Evolutionary conservation across 495 filamentous ascomycete species (phyloP).

Genomic region (Aspergillus bridgeri): DNA sequence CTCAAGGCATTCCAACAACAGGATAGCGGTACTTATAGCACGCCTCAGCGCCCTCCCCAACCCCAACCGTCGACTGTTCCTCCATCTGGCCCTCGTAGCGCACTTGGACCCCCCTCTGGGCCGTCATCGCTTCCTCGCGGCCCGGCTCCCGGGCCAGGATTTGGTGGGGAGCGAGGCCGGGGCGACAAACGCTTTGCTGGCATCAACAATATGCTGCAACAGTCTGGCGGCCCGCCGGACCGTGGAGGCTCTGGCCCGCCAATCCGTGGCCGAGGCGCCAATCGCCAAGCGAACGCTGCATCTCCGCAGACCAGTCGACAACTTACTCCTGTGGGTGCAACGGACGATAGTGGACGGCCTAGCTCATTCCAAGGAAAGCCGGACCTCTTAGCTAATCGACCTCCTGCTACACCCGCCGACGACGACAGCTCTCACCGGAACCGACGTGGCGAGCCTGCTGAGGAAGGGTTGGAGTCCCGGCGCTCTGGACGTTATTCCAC

Average conservation of each 20-base stretch:
- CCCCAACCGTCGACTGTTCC: conserved; percentile 26
- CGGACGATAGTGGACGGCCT: conserved; percentile 23
- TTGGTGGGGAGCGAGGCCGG: conserved; percentile 37
- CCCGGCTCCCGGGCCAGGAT: conserved; percentile 24
- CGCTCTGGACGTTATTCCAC: conserved; percentile 23
- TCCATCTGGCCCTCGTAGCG: conserved; percentile 40
- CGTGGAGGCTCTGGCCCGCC: conserved; percentile 29
- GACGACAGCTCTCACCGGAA: conserved; percentile 20
- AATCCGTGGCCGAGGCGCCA: conserved; percentile 39
- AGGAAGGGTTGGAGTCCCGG: conserved; percentile 27
- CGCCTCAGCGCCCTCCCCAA: conserved; percentile 17
- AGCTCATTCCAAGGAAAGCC: background rate
- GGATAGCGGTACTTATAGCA: conserved; percentile 18
- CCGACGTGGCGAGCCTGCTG: conserved; percentile 30
- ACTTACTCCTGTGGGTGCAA: conserved; percentile 5
- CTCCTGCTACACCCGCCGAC: conserved; percentile 10
- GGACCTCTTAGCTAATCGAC: conserved; percentile 4
- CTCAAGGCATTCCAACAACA: conserved; percentile 34
- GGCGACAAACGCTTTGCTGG: conserved; percentile 44
- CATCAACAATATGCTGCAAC: conserved; percentile 45
- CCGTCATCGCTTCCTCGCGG: conserved; percentile 27
- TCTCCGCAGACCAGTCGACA: conserved; percentile 26
- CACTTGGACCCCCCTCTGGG: conserved; percentile 22
- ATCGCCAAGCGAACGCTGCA: conserved; percentile 30
- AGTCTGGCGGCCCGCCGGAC: conserved; percentile 34